A percentile compares a stretch with the other conserved stretches of the same genome.
phyloP scores from a whole-genome alignment of 2,329 filamentous ascomycete species.

The Penicillium paneum region DNA sequence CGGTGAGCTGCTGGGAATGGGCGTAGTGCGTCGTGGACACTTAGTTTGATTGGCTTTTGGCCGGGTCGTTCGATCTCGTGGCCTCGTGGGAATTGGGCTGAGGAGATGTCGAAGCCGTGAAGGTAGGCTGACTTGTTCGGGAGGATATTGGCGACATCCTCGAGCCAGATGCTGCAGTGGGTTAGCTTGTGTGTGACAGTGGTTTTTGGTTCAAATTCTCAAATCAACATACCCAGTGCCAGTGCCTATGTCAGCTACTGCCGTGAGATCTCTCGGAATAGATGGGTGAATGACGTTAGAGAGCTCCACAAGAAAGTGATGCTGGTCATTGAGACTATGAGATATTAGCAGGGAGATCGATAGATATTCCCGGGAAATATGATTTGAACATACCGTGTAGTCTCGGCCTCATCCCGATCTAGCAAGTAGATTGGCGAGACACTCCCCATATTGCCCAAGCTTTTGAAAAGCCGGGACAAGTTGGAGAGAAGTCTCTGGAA shows the following conservation, averaged over 20 bases:
- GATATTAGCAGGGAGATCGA: background rate
- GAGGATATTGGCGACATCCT: conserved; percentile 9
- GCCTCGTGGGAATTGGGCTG: conserved; percentile 24
- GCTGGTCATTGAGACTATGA: conserved; percentile 25
- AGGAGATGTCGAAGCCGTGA: conserved; percentile 34
- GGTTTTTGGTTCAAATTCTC: background rate
- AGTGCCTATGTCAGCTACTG: conserved; percentile 29
- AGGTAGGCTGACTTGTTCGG: conserved; percentile 13
- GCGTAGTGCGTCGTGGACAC: conserved; percentile 25
- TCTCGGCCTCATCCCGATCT: conserved; percentile 19
- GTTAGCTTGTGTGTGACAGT: background rate
- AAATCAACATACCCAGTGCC: conserved; percentile 27
- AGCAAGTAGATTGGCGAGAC: conserved; percentile 20
- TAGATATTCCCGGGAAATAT: background rate
- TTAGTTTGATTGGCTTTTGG: conserved; percentile 4
- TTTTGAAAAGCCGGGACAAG: background rate
- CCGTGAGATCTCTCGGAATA: conserved; percentile 19
- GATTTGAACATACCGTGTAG: conserved; percentile 14
- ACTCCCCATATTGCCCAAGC: background rate
- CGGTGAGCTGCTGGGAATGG: conserved; percentile 28
- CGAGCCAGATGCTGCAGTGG: conserved; percentile 25
- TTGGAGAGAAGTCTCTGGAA: conserved; percentile 1
- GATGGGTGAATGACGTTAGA: conserved; percentile 25
- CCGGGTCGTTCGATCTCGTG: conserved; percentile 14
- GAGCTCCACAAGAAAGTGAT: conserved; percentile 23